Evolutionary conservation across 805 yeast species (phyloP), one percentile per base, ranked within the genome.

Genomic region (Starmerella floris): DNA sequence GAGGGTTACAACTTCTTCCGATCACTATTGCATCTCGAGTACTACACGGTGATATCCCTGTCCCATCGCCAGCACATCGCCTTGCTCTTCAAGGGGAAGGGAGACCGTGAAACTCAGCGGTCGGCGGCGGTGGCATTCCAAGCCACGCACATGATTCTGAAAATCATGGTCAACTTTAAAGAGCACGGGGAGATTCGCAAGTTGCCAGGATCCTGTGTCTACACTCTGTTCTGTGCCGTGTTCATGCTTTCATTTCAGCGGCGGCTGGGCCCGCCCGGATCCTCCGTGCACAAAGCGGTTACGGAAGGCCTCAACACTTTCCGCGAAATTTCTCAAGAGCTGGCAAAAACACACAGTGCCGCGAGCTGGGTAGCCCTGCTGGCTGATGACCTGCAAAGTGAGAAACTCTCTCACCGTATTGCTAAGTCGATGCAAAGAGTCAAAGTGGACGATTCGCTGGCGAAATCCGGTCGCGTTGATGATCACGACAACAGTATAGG

Each of bases 71-170:
- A 83, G 5, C 78, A 79, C 53, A 72, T 51, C 56, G 50, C 57
- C 57, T 49, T 56, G 37, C 43, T 54, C 42, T 34, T 52, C 35
- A 48, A 35, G 23, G 40, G 34, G 19, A 41, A 39, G 15, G 45
- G 51, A 23, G 21, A 33, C 37, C 36, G 37, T 20, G 60, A 67
- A 2, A 15, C 35, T 6, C 9, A 16, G 35, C 35, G 15, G 23
- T 31, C 35, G 15, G 76, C 75, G 56, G 83, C 83, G 5, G 73
- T 80, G n/a, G 80, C 84, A 2, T 80, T 79, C 65, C 83, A 79
- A 58, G 82, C 87, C 1, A 84, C 91, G 1, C 73, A 82, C 53
- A 76, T 79, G 74, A 75, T 81, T 48, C 70, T 81, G 4, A 66
- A 72, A 34, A 76, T 82, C 42, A 68, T 74, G 23, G 75, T 76